A percentile compares a stretch with the other conserved stretches of the same genome.
Conservation (phyloP, 179 eudicot genomes). For the Nepenthes alata region DNA sequence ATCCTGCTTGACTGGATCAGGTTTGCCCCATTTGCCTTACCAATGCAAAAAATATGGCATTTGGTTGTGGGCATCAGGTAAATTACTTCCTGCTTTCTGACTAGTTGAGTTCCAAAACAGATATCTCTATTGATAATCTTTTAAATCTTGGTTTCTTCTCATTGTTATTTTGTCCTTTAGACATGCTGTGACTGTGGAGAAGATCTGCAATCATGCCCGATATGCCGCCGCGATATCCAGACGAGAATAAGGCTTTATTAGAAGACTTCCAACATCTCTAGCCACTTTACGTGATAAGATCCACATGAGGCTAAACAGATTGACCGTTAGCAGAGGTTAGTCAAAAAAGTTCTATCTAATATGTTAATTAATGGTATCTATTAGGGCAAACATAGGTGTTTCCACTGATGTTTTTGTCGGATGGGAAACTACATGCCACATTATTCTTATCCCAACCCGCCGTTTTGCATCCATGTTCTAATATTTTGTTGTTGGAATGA, state of each 20-base stretch:
- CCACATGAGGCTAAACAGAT: no score
- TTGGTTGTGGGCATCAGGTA: constrained; percentile 64
- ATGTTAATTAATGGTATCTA: no score
- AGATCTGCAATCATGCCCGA: constrained; percentile 21
- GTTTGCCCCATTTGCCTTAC: constrained; percentile 37
- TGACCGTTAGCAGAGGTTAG: no score
- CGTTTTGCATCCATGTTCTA: no score
- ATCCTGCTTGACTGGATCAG: constrained; percentile 11
- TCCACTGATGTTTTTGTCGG: no score
- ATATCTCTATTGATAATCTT: not conserved
- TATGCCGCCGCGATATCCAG: constrained; percentile 23
- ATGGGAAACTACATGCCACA: no score
- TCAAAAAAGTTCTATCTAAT: no score
- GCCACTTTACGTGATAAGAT: no score
- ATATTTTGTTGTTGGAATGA: no score
- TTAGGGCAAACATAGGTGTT: no score
- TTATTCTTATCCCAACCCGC: no score
- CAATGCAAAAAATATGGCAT: constrained; percentile 46
- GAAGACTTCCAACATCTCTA: not conserved
- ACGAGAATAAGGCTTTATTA: constrained; percentile 28
- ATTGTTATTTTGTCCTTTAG: constrained; percentile 9
- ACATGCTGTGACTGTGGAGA: constrained; percentile 33
- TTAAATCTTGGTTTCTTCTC: not conserved
- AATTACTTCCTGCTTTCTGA: not conserved
- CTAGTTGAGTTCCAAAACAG: not conserved